Base-by-base conservation (phyloP, 2,329 filamentous ascomycete genomes). In the Dactylellina drechsleri region DNA sequence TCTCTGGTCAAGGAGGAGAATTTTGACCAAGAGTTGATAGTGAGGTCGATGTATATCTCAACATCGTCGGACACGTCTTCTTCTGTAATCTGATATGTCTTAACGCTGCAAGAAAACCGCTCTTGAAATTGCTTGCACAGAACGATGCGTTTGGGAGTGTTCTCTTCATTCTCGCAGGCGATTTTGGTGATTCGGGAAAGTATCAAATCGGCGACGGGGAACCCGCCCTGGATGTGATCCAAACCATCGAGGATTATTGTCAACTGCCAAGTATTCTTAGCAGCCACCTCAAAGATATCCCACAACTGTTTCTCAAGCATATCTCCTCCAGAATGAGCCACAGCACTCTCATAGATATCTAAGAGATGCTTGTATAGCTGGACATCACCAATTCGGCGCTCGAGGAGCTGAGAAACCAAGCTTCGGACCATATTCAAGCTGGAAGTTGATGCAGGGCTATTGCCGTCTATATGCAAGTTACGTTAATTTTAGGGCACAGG, bases 301-400 rank as follows among this genome's bases (percentile, higher is more conserved):
- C 62, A 66, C 16, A 66, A 52, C 16, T 66, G 50, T 31, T 58
- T 45, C 41, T 66, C 62, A 2, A 66, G 52, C 4, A 56, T 4
- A 26, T 66, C 62, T 23, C 52, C 62, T 15, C 20, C n/a, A n/a
- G 36, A 13, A 41, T 57, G 53, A 6, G 62, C 36, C 12, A 50
- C 16, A 23, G 52, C 52, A 20, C 50, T 56, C 52, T 66, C 62
- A 16, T 66, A 66, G 7, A 66, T 49, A 50, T 66, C 62, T 13
- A 66, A 16, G 36, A 66, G 62, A 40, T 66, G 52, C 40, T 66
- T 66, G 15, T 66, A 66, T 13, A 66, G 62, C n/a, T 66, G 57
- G 52, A 66, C 62, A 40, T 66, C 62, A 58, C 62, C 62, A 40
- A 66, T 66, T 49, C 52, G 23, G 20, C 62, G 62, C 28, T 49